Conservation (phyloP, 768 basidiomycete species). For the Tylopilus intermedius region DNA sequence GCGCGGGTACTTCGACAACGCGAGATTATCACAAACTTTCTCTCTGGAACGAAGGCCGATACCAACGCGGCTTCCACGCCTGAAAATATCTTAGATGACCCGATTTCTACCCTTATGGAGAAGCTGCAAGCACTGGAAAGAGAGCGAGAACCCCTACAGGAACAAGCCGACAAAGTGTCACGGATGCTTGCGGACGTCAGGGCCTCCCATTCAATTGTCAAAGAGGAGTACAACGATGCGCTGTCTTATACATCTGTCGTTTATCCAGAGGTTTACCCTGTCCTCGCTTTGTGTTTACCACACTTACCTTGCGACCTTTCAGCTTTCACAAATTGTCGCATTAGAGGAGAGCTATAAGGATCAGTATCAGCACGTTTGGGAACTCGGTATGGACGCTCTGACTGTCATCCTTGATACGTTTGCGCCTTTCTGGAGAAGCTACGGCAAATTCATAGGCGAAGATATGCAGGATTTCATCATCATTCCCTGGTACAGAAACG, state of each 20-base stretch:
- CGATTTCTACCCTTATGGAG: conserved; percentile 46
- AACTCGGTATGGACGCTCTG: conserved; percentile 71
- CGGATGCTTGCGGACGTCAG: conserved; percentile 51
- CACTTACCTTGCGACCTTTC: conserved; percentile 5
- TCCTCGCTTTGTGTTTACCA: not conserved
- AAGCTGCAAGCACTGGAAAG: conserved; percentile 48
- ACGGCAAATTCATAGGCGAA: conserved; percentile 76
- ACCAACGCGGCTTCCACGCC: conserved; percentile 8
- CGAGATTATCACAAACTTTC: conserved; percentile 45
- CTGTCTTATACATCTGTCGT: conserved; percentile 65
- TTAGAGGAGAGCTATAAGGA: conserved; percentile 77
- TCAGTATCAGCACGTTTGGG: conserved; percentile 78
- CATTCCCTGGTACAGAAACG: conserved; percentile 77
- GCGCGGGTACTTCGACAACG: conserved; percentile 58
- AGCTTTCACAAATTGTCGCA: conserved; percentile 68
- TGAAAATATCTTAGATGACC: conserved; percentile 48
- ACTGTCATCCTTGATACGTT: conserved; percentile 73
- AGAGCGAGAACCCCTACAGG: conserved; percentile 40
- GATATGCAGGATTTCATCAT: conserved; percentile 79
- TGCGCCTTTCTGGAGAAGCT: conserved; percentile 76
- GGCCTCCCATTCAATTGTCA: conserved; percentile 49
- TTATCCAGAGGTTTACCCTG: conserved; percentile 63
- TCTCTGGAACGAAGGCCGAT: conserved; percentile 23
- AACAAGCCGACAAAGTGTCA: conserved; percentile 46
- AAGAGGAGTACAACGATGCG: conserved; percentile 61